A percentile compares a stretch with the other conserved stretches of the same genome.
Evolutionary conservation across 805 yeast genomes (phyloP).

Genomic region (Hanseniaspora jakobsenii): DNA sequence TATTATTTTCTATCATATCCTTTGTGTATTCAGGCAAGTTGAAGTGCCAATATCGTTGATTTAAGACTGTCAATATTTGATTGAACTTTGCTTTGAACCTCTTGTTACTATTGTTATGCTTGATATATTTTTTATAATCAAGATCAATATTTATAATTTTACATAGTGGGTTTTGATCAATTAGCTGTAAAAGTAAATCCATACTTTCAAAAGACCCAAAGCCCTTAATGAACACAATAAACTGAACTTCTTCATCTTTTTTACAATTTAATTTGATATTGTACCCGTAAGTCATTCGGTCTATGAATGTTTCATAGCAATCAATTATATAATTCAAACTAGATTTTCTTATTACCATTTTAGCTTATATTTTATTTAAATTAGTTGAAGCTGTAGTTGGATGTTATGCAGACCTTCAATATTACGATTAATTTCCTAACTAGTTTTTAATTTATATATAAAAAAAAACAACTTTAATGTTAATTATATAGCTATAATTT

Average conservation of each 20-base stretch:
- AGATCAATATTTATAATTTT: conserved; percentile 6
- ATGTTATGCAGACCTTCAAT: too few species aligned
- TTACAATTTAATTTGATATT: not conserved
- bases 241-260: not conserved
- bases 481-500: too few species aligned
- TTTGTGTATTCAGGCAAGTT: conserved; percentile 2
- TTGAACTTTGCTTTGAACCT: not conserved
- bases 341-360: not conserved
- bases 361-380: not conserved
- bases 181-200: not conserved
- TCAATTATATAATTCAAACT: not conserved
- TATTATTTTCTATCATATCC: not conserved
- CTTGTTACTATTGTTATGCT: not conserved
- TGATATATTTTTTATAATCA: not conserved
- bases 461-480: too few species aligned
- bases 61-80: not conserved
- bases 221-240: conserved; percentile 3
- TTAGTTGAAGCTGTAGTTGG: too few species aligned
- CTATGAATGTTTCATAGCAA: not conserved
- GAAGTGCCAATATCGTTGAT: conserved; percentile 10
- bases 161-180: not conserved
- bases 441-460: too few species aligned
- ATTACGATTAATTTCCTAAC: too few species aligned
- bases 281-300: conserved; percentile 1
- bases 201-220: conserved; percentile 1